Conservation (phyloP, 371 early-diverging fungal species). For the Circinella umbellata region DNA sequence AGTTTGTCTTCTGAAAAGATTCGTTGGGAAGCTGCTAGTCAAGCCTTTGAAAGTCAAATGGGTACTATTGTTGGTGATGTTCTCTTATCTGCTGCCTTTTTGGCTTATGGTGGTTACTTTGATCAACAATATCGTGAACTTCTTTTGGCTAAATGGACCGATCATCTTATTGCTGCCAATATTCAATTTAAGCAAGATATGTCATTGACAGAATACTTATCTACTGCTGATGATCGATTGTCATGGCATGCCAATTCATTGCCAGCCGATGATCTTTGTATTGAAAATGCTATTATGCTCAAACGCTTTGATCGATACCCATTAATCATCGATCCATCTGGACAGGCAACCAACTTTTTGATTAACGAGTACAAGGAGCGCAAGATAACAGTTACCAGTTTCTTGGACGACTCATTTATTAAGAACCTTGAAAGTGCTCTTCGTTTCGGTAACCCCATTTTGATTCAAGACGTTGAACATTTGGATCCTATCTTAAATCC, state of each 20-base stretch:
- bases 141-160: constrained; percentile 81
- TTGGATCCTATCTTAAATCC: constrained; percentile 97
- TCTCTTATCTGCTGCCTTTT: constrained; percentile 90
- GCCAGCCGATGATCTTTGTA: constrained; percentile 92
- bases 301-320: constrained; percentile 95
- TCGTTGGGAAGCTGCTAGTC: constrained; percentile 93
- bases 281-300: constrained; percentile 97
- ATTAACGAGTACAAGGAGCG: constrained; percentile 85
- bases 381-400: constrained; percentile 94
- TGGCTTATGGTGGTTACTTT: constrained; percentile 97
- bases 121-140: constrained; percentile 93
- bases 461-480: constrained; percentile 97
- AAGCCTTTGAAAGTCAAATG: constrained; percentile 95
- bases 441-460: constrained; percentile 97
- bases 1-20: constrained; percentile 92
- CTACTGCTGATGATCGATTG: constrained; percentile 91
- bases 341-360: constrained; percentile 91
- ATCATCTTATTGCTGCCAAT: constrained; percentile 74
- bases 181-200: constrained; percentile 85
- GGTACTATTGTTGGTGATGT: constrained; percentile 98
- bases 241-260: constrained; percentile 89
- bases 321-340: constrained; percentile 96
- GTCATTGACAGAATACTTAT: constrained; percentile 90
- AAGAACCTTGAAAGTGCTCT: constrained; percentile 97
- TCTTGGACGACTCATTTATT: constrained; percentile 96